Evolutionary conservation across 1,139 yeast species (phyloP).

Genomic region (Eremothecium coryli): DNA sequence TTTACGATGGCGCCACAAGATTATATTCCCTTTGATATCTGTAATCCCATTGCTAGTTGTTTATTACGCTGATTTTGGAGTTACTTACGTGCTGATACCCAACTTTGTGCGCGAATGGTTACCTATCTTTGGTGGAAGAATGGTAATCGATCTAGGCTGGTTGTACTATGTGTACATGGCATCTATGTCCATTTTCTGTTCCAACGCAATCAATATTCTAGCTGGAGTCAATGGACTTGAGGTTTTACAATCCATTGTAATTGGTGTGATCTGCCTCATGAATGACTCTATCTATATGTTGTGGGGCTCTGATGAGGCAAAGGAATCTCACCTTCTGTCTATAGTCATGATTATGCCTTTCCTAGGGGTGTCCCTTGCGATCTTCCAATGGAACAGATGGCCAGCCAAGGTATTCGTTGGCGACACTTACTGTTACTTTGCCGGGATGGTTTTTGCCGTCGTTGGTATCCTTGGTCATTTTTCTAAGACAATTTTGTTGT

Average conservation of each 20-base stretch:
- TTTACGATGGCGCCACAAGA: constrained; percentile 94
- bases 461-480: constrained; percentile 95
- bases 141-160: constrained; percentile 64
- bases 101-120: constrained; percentile 43
- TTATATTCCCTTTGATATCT: constrained; percentile 89
- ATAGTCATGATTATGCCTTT: constrained; percentile 76
- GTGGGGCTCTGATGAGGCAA: constrained; percentile 50
- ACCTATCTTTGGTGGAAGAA: constrained; percentile 16
- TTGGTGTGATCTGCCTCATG: constrained; percentile 58
- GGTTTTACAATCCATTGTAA: constrained; percentile 84
- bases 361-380: constrained; percentile 71
- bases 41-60: constrained; percentile 85
- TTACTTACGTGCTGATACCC: constrained; percentile 84
- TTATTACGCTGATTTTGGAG: constrained; percentile 89
- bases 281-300: constrained; percentile 70
- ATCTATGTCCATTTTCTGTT: constrained; percentile 83
- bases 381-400: constrained; percentile 74
- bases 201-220: constrained; percentile 89
- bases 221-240: constrained; percentile 97
- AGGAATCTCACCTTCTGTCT: constrained; percentile 76
- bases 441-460: constrained; percentile 98
- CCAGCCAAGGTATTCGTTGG: constrained; percentile 95
- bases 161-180: constrained; percentile 86
- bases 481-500: constrained; percentile 78
- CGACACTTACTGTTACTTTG: constrained; percentile 93